Evolutionary conservation across 2,329 filamentous ascomycete species (phyloP).

Genomic region (Cladophialophora immunda): DNA sequence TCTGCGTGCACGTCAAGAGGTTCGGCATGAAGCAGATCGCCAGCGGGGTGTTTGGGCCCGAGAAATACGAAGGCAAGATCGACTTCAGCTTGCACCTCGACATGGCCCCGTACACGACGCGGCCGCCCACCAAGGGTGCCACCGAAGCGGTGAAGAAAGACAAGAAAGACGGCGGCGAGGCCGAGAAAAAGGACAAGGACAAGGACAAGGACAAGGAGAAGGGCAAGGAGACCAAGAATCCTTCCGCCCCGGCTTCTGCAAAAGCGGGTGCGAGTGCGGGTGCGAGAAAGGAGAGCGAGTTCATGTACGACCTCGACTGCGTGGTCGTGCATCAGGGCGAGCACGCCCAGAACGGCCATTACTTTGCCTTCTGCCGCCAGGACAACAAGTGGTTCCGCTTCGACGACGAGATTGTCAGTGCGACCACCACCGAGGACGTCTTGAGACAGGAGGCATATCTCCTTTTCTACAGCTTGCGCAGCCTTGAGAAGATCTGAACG

Average conservation of each 20-base stretch:
- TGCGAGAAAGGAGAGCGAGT: slow-evolving; percentile 58
- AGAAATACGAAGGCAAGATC: slow-evolving; percentile 88
- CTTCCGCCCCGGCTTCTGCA: background rate
- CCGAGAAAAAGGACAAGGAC: slow-evolving; percentile 33
- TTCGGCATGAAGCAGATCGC: slow-evolving; percentile 41
- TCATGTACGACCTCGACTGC: slow-evolving; percentile 85
- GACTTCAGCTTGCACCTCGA: slow-evolving; percentile 87
- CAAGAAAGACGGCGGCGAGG: background rate
- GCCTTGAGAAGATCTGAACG: slow-evolving; percentile 29
- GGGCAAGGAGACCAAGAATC: slow-evolving; percentile 21
- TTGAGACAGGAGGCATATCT: slow-evolving; percentile 87
- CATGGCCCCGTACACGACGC: slow-evolving; percentile 87
- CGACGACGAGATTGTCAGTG: slow-evolving; percentile 90
- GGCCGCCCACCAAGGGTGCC: slow-evolving; percentile 50
- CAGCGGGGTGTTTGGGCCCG: slow-evolving; percentile 45
- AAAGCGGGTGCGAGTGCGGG: background rate
- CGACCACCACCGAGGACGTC: slow-evolving; percentile 85
- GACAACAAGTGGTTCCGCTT: slow-evolving; percentile 84
- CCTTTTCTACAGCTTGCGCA: slow-evolving; percentile 74
- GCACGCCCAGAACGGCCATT: slow-evolving; percentile 82
- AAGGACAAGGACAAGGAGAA: slow-evolving; percentile 15
- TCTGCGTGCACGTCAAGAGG: slow-evolving; percentile 88
- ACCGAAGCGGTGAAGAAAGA: background rate
- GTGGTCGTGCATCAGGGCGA: slow-evolving; percentile 89
- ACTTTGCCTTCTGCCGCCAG: slow-evolving; percentile 81